Percentiles rank a stretch among this genome's conserved stretches.
Conservation (phyloP, 2,329 filamentous ascomycete species). For the Fusarium keratoplasticum region DNA sequence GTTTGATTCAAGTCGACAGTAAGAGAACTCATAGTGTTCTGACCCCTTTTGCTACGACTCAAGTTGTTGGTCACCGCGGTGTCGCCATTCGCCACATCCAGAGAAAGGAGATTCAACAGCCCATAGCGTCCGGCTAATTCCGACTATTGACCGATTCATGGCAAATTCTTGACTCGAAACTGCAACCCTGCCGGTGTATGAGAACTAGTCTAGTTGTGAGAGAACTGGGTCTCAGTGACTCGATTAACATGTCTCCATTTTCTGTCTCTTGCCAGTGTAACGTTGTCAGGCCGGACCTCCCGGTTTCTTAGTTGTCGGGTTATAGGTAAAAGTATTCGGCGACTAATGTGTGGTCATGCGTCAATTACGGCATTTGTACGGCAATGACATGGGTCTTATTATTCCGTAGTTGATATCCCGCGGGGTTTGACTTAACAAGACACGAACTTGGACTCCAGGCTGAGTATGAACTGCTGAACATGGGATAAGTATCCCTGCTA, state of each 20-base stretch:
- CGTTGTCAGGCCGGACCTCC: background rate
- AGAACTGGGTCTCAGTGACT: background rate
- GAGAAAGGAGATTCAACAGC: background rate
- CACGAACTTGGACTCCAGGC: too few relatives aligned
- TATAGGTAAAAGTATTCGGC: background rate
- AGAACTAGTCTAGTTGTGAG: background rate
- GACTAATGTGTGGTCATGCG: background rate
- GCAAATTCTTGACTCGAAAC: background rate
- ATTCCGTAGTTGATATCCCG: background rate
- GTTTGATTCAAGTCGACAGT: background rate
- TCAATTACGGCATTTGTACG: background rate
- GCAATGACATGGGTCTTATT: background rate
- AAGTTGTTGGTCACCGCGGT: background rate
- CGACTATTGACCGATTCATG: background rate
- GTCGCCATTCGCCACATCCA: background rate
- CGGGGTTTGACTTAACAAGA: background rate
- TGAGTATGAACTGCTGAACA: background rate
- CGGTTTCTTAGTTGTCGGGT: background rate
- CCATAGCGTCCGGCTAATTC: background rate
- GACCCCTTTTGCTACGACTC: background rate
- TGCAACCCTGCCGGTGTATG: background rate
- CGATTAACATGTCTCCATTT: background rate
- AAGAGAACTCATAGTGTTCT: background rate
- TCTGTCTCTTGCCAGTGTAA: background rate
- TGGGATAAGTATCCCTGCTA: background rate